Evolutionary conservation across 1,139 yeast species (phyloP).

Genomic region (Tardiomyces depauwii): DNA sequence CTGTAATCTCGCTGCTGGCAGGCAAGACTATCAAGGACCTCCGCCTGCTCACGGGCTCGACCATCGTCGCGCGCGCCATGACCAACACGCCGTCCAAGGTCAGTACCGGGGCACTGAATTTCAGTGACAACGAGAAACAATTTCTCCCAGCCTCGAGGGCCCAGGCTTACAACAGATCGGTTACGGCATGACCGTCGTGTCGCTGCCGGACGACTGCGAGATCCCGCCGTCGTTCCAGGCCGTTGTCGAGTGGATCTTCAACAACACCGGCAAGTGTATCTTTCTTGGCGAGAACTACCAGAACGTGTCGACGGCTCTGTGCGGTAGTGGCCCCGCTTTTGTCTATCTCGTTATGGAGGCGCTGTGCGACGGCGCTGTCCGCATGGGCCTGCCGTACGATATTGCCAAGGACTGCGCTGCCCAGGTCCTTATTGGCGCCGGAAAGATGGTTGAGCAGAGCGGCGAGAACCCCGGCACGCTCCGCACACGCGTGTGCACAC

Average conservation of each 20-base stretch:
- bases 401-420: slow-evolving; percentile 86
- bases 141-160: slow-evolving; percentile 12
- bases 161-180: slow-evolving; percentile 32
- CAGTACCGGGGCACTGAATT: background rate
- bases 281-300: slow-evolving; percentile 58
- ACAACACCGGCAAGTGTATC: slow-evolving; percentile 41
- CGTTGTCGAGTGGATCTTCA: slow-evolving; percentile 58
- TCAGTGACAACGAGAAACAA: background rate
- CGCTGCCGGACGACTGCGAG: slow-evolving; percentile 40
- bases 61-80: slow-evolving; percentile 77
- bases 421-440: slow-evolving; percentile 94
- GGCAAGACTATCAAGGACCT: slow-evolving; percentile 81
- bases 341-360: slow-evolving; percentile 84
- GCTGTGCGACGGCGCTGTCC: slow-evolving; percentile 85
- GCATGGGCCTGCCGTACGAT: slow-evolving; percentile 86
- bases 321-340: slow-evolving; percentile 97
- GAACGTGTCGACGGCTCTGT: slow-evolving; percentile 93
- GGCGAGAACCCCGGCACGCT: slow-evolving; percentile 88
- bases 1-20: slow-evolving; percentile 77
- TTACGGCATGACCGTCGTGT: slow-evolving; percentile 84
- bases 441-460: slow-evolving; percentile 58
- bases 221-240: slow-evolving; percentile 31
- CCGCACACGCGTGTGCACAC: slow-evolving; percentile 87
- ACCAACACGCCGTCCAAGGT: slow-evolving; percentile 89
- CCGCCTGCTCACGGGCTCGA: slow-evolving; percentile 35